phyloP scores from a whole-genome alignment of 768 basidiomycete genomes.

The Nidularia sp. region DNA sequence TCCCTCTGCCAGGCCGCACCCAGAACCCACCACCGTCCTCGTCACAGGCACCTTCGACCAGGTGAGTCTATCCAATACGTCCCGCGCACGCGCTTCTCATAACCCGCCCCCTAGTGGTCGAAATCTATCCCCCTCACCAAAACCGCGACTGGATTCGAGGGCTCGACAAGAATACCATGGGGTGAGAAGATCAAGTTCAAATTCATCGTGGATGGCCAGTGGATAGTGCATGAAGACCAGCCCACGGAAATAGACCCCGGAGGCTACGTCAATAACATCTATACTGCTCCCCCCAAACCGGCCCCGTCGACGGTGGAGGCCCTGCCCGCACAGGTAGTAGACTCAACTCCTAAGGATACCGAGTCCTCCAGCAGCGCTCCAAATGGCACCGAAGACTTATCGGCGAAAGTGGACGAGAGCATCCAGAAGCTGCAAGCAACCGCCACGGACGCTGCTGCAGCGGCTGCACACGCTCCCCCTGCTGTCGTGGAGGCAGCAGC shows the following conservation, averaged over 20 bases:
- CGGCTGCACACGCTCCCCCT: background rate
- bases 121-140: constrained; percentile 51
- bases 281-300: constrained; percentile 47
- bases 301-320: constrained; percentile 5
- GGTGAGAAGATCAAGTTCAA: constrained; percentile 67
- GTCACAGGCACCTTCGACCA: constrained; percentile 79
- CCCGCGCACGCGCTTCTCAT: background rate
- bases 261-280: constrained; percentile 73
- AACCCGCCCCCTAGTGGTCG: constrained; percentile 46
- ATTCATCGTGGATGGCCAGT: constrained; percentile 73
- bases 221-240: constrained; percentile 49
- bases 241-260: constrained; percentile 57
- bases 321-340: constrained; percentile 4
- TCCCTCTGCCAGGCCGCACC: constrained; percentile 47
- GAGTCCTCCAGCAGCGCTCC: background rate
- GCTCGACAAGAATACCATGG: constrained; percentile 53
- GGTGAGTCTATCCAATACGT: constrained; percentile 34
- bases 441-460: background rate
- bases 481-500: background rate
- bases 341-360: background rate
- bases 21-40: constrained; percentile 52
- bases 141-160: constrained; percentile 51
- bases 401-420: background rate
- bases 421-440: background rate
- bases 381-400: background rate